These are phyloP conservation scores for Fonsecaea monophora DNA, from an alignment of 2,329 filamentous ascomycete genomes.

Conservation along the genomic window DNA sequence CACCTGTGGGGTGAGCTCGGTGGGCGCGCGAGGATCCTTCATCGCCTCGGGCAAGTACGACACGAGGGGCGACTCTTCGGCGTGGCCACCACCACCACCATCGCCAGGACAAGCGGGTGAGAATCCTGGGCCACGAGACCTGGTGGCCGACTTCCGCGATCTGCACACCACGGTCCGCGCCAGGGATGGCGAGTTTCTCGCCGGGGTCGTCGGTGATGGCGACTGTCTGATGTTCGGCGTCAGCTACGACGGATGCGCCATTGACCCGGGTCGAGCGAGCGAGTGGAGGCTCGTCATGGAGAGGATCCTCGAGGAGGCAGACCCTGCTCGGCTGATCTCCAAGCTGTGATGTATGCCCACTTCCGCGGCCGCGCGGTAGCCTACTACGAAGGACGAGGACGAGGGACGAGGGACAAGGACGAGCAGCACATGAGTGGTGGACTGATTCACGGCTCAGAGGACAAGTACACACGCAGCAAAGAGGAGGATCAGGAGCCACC, in stretches of 20 bases:
- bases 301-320: slow-evolving; percentile 29
- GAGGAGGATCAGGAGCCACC: too few relatives aligned
- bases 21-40: slow-evolving; percentile 33
- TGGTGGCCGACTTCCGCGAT: slow-evolving; percentile 34
- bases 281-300: slow-evolving; percentile 37
- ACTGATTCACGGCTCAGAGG: too few relatives aligned
- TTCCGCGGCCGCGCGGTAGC: too few relatives aligned
- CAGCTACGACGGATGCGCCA: slow-evolving; percentile 36
- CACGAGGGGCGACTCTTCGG: slow-evolving; percentile 5
- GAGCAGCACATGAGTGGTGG: background rate
- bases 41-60: slow-evolving; percentile 33
- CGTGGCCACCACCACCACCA: background rate
- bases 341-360: background rate
- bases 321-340: background rate
- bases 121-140: slow-evolving; percentile 3
- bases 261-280: slow-evolving; percentile 31
- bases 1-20: slow-evolving; percentile 38
- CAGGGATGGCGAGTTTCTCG: slow-evolving; percentile 38
- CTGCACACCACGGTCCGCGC: slow-evolving; percentile 34
- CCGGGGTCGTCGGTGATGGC: slow-evolving; percentile 32
- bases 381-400: too few relatives aligned
- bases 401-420: too few relatives aligned
- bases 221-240: slow-evolving; percentile 30
- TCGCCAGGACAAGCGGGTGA: background rate
- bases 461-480: too few relatives aligned